A percentile compares a stretch with the other conserved stretches of the same genome.
Conservation (phyloP, 1,284 basidiomycete species). For the Cutaneotrichosporon sp. region DNA sequence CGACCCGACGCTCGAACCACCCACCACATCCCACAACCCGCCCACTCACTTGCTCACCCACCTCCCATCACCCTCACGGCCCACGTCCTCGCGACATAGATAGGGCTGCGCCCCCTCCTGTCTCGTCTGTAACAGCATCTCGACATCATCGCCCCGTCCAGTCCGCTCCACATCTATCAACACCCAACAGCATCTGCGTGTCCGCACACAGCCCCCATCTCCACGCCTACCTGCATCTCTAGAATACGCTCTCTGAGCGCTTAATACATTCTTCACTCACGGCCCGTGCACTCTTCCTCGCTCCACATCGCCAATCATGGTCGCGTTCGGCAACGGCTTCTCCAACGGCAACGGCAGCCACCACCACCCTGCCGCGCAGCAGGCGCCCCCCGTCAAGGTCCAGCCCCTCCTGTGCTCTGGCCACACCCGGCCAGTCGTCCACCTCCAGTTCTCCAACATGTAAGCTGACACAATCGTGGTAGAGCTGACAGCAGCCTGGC, state of each 20-base stretch:
- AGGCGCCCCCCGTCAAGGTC: constrained; percentile 38
- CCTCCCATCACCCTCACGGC: no score
- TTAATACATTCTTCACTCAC: not conserved
- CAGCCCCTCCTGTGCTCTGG: constrained; percentile 59
- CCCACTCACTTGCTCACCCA: not conserved
- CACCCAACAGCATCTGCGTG: not conserved
- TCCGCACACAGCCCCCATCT: constrained; percentile 1
- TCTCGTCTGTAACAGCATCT: not conserved
- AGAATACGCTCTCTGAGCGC: not conserved
- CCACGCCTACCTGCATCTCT: constrained; percentile 2
- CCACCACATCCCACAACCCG: not conserved
- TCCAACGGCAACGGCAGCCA: constrained; percentile 19
- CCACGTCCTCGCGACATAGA: not conserved
- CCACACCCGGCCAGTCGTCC: constrained; percentile 78
- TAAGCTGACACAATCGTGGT: constrained; percentile 19
- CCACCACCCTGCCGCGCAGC: not conserved
- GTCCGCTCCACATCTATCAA: not conserved
- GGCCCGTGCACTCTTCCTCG: not conserved
- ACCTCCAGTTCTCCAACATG: constrained; percentile 80
- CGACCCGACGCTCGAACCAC: constrained; percentile 2
- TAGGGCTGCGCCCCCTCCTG: constrained; percentile 2
- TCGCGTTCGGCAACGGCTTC: constrained; percentile 20
- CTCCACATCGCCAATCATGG: constrained; percentile 11
- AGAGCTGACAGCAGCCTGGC: constrained; percentile 54
- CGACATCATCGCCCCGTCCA: not conserved